These are phyloP conservation scores for Trichosporon asahii DNA, from an alignment of 1,284 basidiomycete species.

Conservation along the genomic window DNA sequence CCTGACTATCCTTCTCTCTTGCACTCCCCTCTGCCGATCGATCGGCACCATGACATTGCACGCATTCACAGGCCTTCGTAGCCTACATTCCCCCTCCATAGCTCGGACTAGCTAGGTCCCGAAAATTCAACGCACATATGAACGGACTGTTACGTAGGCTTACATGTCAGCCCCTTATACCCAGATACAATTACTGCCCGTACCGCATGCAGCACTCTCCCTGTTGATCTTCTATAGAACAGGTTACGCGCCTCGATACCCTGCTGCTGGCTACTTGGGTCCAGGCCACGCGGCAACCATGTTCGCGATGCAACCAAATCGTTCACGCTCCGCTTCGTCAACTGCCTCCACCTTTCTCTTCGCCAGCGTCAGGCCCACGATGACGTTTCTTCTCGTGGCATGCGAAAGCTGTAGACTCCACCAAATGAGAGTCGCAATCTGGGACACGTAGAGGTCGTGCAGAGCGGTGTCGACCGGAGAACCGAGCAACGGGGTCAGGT, in stretches of 20 bases:
- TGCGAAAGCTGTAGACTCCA: slow-evolving; percentile 54
- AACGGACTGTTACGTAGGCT: slow-evolving; percentile 16
- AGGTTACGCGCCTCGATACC: no score
- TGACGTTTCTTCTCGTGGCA: slow-evolving; percentile 35
- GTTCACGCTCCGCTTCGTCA: slow-evolving; percentile 55
- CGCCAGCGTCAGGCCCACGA: slow-evolving; percentile 48
- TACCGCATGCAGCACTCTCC: not conserved
- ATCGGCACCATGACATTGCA: slow-evolving; percentile 8
- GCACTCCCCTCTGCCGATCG: not conserved
- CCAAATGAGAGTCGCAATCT: slow-evolving; percentile 83
- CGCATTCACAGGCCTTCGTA: slow-evolving; percentile 12
- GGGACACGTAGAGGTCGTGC: slow-evolving; percentile 75
- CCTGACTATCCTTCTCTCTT: not conserved
- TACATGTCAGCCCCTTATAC: not conserved
- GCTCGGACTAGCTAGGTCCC: slow-evolving; percentile 15
- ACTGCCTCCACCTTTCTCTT: slow-evolving; percentile 53
- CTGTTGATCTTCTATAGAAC: not conserved
- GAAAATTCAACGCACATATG: slow-evolving; percentile 18
- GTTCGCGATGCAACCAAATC: slow-evolving; percentile 66
- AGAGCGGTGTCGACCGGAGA: slow-evolving; percentile 61
- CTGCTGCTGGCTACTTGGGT: slow-evolving; percentile 14
- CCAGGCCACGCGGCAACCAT: slow-evolving; percentile 58
- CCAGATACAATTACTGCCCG: not conserved
- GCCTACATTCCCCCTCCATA: slow-evolving; percentile 7
- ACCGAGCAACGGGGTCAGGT: slow-evolving; percentile 73